Percentiles rank a stretch among this genome's conserved stretches.
Evolutionary conservation across 257 asterid genomes (phyloP).

Genomic region (Solanum arcanum): DNA sequence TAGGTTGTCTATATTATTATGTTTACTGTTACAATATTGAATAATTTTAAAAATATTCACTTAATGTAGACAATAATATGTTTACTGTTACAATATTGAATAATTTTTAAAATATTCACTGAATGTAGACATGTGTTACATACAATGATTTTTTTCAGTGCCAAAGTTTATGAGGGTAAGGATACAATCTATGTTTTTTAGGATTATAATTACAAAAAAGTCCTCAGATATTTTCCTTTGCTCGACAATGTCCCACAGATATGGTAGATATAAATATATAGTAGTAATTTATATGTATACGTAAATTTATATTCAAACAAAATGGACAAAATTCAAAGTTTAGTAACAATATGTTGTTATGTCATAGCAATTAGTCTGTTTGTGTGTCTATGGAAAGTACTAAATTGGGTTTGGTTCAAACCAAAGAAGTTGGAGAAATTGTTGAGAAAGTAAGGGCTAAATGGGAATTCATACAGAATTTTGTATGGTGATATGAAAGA

Average conservation of each 20-base stretch:
- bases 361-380: neutral
- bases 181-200: too few species aligned
- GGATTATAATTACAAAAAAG: too few species aligned
- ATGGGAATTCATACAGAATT: constrained; percentile 20
- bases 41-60: too few species aligned
- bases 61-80: too few species aligned
- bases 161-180: too few species aligned
- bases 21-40: too few species aligned
- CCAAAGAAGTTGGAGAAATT: constrained; percentile 7
- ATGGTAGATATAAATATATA: neutral
- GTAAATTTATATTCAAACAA: neutral
- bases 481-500: constrained; percentile 12
- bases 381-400: neutral
- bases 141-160: too few species aligned
- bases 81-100: too few species aligned
- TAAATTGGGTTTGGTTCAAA: constrained; percentile 7
- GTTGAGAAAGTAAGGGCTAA: constrained; percentile 14
- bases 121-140: too few species aligned
- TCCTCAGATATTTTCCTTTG: too few species aligned
- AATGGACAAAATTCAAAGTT: neutral
- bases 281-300: neutral
- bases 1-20: too few species aligned
- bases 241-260: neutral
- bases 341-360: neutral
- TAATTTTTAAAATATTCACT: too few species aligned